Conservation (phyloP, 169 alveolate genomes). For the Cryptosporidium sp. region DNA sequence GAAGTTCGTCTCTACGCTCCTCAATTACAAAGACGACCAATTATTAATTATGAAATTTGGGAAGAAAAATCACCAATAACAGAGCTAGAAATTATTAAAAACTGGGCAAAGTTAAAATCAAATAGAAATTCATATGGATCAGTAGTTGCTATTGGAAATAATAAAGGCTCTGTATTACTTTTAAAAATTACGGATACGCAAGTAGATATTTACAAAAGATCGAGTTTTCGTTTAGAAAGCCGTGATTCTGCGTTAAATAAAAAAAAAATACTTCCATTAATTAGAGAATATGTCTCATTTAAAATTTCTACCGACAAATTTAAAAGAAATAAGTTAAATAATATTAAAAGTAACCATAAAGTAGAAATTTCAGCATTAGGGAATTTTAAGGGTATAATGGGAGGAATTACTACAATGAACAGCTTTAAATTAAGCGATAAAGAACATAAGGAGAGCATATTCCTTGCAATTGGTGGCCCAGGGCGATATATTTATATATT, state of each 20-base stretch:
- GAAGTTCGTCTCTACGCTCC: slow-evolving; percentile 57
- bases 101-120: slow-evolving; percentile 21
- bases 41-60: slow-evolving; percentile 51
- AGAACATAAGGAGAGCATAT: neutral
- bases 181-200: neutral
- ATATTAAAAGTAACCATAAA: neutral
- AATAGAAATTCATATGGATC: slow-evolving; percentile 35
- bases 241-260: slow-evolving; percentile 33
- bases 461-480: slow-evolving; percentile 38
- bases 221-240: neutral
- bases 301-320: neutral
- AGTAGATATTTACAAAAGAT: neutral
- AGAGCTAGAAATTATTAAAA: slow-evolving; percentile 11
- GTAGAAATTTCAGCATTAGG: slow-evolving; percentile 38
- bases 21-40: slow-evolving; percentile 37
- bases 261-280: neutral
- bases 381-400: slow-evolving; percentile 63
- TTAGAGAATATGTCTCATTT: neutral
- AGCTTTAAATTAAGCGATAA: neutral
- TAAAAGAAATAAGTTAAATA: neutral
- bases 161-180: slow-evolving; percentile 46
- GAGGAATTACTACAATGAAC: slow-evolving; percentile 26
- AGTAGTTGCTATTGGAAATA: slow-evolving; percentile 53
- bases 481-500: slow-evolving; percentile 56
- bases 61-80: slow-evolving; percentile 63